Evolutionary conservation across 257 asterid species (phyloP), one percentile per base, ranked within the genome.

Genomic region (Coffea canephora): DNA sequence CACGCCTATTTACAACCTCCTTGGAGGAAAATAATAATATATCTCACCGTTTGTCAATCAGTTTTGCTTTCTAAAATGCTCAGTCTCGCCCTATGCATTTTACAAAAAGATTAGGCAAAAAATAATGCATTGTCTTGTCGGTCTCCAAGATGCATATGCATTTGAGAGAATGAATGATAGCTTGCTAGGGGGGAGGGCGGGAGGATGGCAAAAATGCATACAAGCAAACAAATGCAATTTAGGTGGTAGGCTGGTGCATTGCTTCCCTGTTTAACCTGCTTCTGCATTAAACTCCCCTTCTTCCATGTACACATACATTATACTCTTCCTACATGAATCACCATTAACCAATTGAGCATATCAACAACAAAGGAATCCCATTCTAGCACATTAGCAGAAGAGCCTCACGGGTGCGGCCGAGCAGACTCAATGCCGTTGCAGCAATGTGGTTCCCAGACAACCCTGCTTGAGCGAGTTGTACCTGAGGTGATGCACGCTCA

Each of bases 321-420:
- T 69, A 69, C 7, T 54, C 57, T 54, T 34, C 1, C 31, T 72
- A 25, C 45, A n/a, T 25, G 64, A 73, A 64, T 65, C 73, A 43
- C 8, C 71, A 73, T 11, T n/a, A 52, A 54, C 23, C 34, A 8
- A 45, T 55, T 46, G 69, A 55, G 48, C 67, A 74, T 55, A 43
- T 14, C 57, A 46, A 19, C 21, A 25, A 43, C 25, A 49, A 43
- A n/a, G n/a, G 27, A 48, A 15, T 19, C 9, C 49, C n/a, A 39
- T 72, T 66, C 79, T 83, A 93, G 84, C 90, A 86, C 96, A 93
- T 87, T 62, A 94, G 83, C 39, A 89, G 91, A 83, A 94, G 97
- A 61, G 97, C 97, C 61, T 94, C 98, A 0, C 93, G 93, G 45
- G 89, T 85, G 14, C 97, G 97, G 46, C 98, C 98, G 11, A 94